Conservation (phyloP, 2,329 filamentous ascomycete genomes). For the Nemania serpens region DNA sequence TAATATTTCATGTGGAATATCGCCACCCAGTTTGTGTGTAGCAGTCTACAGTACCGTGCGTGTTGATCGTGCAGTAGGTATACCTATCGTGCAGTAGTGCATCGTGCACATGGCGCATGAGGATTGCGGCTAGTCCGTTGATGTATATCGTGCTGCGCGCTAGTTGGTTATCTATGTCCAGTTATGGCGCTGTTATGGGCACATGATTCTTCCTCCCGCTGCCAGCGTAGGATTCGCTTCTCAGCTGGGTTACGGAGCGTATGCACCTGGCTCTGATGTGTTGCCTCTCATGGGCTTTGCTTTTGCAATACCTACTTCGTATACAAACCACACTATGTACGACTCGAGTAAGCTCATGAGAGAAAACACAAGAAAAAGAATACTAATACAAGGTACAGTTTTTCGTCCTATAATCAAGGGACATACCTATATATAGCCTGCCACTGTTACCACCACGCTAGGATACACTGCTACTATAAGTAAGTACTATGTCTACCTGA, state of each 20-base stretch:
- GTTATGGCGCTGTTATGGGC: conserved; percentile 10
- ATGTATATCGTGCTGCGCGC: conserved; percentile 16
- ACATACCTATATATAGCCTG: background rate
- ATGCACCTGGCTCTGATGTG: conserved; percentile 5
- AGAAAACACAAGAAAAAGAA: background rate
- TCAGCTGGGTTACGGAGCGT: conserved; percentile 14
- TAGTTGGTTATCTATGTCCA: conserved; percentile 13
- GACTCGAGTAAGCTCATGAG: background rate
- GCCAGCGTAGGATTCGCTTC: conserved; percentile 25
- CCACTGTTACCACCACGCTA: conserved; percentile 3
- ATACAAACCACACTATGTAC: background rate
- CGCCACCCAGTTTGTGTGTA: background rate
- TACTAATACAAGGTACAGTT: too few relatives aligned
- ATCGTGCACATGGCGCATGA: conserved; percentile 22
- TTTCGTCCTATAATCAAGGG: background rate
- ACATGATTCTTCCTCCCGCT: conserved; percentile 20
- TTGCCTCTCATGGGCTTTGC: conserved; percentile 16
- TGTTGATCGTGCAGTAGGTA: conserved; percentile 11
- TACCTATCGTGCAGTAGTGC: conserved; percentile 11
- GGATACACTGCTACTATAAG: too few relatives aligned
- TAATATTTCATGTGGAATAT: background rate
- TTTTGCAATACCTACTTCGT: conserved; percentile 2
- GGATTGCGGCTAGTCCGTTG: conserved; percentile 20
- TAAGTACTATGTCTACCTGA: too few relatives aligned
- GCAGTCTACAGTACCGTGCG: conserved; percentile 11